Conservation (phyloP, 2,329 filamentous ascomycete genomes). For the Calonectria multiphialidica region DNA sequence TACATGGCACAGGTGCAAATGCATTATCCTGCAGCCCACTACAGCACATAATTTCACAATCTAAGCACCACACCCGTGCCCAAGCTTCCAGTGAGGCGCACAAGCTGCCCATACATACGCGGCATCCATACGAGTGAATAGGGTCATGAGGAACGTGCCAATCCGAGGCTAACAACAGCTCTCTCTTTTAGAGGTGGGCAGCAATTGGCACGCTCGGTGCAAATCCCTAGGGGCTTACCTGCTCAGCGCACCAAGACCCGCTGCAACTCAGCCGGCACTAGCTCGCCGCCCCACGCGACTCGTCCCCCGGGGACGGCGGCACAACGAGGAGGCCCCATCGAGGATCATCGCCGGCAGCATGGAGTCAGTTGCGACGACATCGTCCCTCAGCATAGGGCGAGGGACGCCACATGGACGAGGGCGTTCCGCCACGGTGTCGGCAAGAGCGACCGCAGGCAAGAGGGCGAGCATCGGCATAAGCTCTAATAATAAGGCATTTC, state of each 20-base stretch:
- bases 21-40: neutral
- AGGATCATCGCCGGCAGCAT: constrained; percentile 7
- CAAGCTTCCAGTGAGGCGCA: neutral
- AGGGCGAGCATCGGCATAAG: constrained; percentile 11
- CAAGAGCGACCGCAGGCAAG: constrained; percentile 1
- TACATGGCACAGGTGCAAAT: neutral
- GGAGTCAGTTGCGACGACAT: neutral
- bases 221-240: constrained; percentile 3
- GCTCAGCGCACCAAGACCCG: constrained; percentile 12
- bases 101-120: neutral
- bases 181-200: constrained; percentile 5
- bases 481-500: constrained; percentile 16
- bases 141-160: neutral
- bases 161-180: constrained; percentile 8
- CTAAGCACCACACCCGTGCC: neutral
- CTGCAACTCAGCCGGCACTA: constrained; percentile 17
- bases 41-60: neutral
- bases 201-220: constrained; percentile 8
- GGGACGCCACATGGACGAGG: neutral
- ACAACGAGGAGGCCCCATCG: constrained; percentile 1
- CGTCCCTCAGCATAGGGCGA: constrained; percentile 1
- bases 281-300: constrained; percentile 15
- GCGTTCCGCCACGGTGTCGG: constrained; percentile 1
- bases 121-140: neutral
- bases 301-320: neutral